A percentile compares a stretch with the other conserved stretches of the same genome.
Conservation (phyloP, 1,284 basidiomycete species). For the Violaceomyces palustris region DNA sequence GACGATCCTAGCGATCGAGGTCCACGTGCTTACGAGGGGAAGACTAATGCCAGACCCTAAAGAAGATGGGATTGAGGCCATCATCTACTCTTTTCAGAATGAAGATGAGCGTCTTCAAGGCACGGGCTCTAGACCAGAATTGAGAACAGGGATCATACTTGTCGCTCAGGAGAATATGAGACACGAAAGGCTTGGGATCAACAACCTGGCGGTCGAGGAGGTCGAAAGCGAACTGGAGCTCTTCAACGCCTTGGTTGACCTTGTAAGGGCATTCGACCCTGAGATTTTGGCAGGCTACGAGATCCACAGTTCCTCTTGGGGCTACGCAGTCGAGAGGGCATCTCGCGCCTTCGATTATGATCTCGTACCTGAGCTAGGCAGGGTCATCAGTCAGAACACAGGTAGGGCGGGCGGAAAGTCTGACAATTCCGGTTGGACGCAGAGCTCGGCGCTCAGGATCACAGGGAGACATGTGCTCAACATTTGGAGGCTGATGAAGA, state of each 20-base stretch:
- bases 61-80: slow-evolving; percentile 66
- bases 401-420: slow-evolving; percentile 34
- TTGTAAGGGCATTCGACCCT: slow-evolving; percentile 74
- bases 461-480: slow-evolving; percentile 86
- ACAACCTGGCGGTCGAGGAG: slow-evolving; percentile 56
- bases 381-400: slow-evolving; percentile 42
- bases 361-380: slow-evolving; percentile 53
- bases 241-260: slow-evolving; percentile 72
- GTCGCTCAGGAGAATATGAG: slow-evolving; percentile 9
- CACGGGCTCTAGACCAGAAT: slow-evolving; percentile 29
- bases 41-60: slow-evolving; percentile 67
- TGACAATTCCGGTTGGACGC: slow-evolving; percentile 62
- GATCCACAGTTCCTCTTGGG: slow-evolving; percentile 81
- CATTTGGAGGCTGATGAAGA: slow-evolving; percentile 84
- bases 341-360: slow-evolving; percentile 44
- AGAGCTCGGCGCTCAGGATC: slow-evolving; percentile 77
- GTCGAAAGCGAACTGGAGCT: slow-evolving; percentile 75
- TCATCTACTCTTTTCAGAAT: slow-evolving; percentile 67
- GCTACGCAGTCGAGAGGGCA: slow-evolving; percentile 73
- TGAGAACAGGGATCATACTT: slow-evolving; percentile 35
- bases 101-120: slow-evolving; percentile 55
- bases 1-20: slow-evolving; percentile 74
- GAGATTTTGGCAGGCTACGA: slow-evolving; percentile 92
- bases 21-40: slow-evolving; percentile 72
- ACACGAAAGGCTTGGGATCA: slow-evolving; percentile 28